phyloP scores from a whole-genome alignment of 2,329 filamentous ascomycete genomes.

The Verruconis gallopava region DNA sequence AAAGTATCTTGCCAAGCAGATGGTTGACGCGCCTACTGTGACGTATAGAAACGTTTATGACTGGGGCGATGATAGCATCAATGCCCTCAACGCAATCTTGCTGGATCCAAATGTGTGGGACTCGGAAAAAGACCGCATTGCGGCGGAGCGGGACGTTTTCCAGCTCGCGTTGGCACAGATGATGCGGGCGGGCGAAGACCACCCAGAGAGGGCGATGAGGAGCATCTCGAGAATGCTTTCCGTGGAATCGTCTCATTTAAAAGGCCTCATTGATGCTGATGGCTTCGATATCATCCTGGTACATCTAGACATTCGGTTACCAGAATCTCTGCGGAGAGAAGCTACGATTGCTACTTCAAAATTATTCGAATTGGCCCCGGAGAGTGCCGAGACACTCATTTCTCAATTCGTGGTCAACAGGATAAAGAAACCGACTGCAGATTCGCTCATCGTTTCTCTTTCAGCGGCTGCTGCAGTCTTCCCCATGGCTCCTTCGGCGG shows the following conservation, averaged over 20 bases:
- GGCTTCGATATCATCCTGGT: constrained; percentile 76
- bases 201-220: constrained; percentile 47
- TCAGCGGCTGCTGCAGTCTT: constrained; percentile 85
- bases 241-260: constrained; percentile 39
- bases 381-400: constrained; percentile 57
- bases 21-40: constrained; percentile 26
- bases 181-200: constrained; percentile 79
- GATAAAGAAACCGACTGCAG: constrained; percentile 62
- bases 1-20: constrained; percentile 24
- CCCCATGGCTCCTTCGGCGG: constrained; percentile 66
- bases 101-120: constrained; percentile 31
- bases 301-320: constrained; percentile 73
- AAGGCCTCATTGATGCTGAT: constrained; percentile 55
- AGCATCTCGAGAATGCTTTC: constrained; percentile 46
- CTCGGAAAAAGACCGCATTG: constrained; percentile 30
- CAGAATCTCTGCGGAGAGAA: constrained; percentile 61
- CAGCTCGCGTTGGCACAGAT: constrained; percentile 72
- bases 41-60: constrained; percentile 32
- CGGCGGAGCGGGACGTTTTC: constrained; percentile 45
- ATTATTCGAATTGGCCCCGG: constrained; percentile 63
- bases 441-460: constrained; percentile 83
- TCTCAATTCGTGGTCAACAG: constrained; percentile 61
- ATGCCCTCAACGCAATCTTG: constrained; percentile 28
- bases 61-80: constrained; percentile 33
- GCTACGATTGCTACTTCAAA: constrained; percentile 72